These are phyloP conservation scores for Ichthyophonus hoferi DNA, from an alignment of 208 protist genomes.

Conservation along the genomic window DNA sequence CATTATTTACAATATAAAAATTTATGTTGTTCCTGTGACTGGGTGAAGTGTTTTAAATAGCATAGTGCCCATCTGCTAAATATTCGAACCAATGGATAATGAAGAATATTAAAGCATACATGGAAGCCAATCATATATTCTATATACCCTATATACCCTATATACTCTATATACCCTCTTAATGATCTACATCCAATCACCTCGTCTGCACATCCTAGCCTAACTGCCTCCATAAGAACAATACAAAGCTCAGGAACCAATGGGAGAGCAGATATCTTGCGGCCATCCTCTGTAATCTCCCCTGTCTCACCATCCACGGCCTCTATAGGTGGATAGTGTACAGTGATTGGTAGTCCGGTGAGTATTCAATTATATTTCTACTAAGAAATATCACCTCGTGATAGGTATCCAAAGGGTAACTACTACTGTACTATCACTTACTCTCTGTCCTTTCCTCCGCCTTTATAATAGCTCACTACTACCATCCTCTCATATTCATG, in stretches of 20 bases:
- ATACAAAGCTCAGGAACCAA: neutral
- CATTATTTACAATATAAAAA: too few species aligned
- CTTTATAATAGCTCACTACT: too few species aligned
- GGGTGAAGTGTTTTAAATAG: too few species aligned
- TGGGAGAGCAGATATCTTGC: neutral
- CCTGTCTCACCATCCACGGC: neutral
- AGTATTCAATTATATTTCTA: neutral
- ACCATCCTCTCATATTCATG: too few species aligned
- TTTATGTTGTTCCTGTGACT: too few species aligned
- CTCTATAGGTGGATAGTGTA: neutral
- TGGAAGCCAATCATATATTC: neutral
- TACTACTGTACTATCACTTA: too few species aligned
- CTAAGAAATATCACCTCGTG: too few species aligned
- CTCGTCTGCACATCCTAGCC: neutral
- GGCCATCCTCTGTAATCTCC: neutral
- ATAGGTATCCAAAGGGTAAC: too few species aligned
- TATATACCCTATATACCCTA: neutral
- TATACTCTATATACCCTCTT: neutral
- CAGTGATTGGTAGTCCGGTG: neutral
- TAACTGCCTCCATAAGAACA: neutral
- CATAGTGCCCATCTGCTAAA: too few species aligned
- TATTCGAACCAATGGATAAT: too few species aligned
- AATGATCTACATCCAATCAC: neutral
- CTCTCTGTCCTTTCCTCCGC: neutral
- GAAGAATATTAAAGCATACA: neutral